Evolutionary conservation across 139 green algal species (phyloP), one percentile per base, ranked within the genome.

Genomic region (Volvox reticuliferus): DNA sequence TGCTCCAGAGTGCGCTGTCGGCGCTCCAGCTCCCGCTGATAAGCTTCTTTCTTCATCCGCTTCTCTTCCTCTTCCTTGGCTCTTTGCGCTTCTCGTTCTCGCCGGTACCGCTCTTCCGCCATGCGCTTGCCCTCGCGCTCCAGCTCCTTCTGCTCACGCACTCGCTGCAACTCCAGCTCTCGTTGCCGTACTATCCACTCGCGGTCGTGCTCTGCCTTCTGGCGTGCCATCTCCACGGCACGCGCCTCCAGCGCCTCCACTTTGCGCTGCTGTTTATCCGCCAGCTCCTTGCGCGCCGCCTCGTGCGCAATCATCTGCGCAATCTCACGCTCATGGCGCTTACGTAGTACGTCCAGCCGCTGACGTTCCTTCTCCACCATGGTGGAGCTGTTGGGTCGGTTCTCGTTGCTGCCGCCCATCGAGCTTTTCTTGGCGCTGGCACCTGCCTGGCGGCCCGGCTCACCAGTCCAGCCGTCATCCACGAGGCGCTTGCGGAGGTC

Each of bases 361-460:
- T 97, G 95, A 61, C 93, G 89, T 92, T 99, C 97, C 88, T 96
- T 97, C 88, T 97, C 95, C 69, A 98, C 93, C 91, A 97, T 94
- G 30, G 88, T 91, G 68, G 20, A 13, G 83, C 33, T 63, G 73
- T 81, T 77, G 68, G 68, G 37, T 30, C 61, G 50, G 35, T 33
- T 22, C 50, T 30, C 81, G 61, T 32, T 36, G 33, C 79, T 65
- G 24, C 65, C 65, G 65, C 30, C 65, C 9, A 16, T 71, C 35
- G 68, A 1, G 26, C 12, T 36, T 28, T 32, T 36, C 36, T 79
- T 88, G 35, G 68, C 68, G 20, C 65, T 28, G 65, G 65, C 65
- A 28, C 65, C 65, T 24, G 65, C 21, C 65, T 2, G 0, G 22
- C 76, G 87, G 17, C 76, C 62, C 22, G 63, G 76, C 76, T 91